These are phyloP conservation scores for Ballota nigra DNA, from an alignment of 257 asterid genomes.

Conservation along the genomic window DNA sequence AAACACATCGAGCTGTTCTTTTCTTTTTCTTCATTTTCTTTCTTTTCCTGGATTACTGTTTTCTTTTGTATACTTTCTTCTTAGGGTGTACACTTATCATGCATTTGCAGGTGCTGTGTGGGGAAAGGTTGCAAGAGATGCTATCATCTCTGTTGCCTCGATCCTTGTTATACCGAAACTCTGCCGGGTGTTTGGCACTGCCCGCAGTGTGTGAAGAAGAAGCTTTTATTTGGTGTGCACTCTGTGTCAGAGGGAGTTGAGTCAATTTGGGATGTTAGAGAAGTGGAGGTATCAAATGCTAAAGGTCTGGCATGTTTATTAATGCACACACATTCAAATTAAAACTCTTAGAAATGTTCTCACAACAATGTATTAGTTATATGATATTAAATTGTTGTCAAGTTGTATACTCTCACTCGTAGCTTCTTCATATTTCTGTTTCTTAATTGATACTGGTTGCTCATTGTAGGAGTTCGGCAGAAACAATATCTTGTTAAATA, in stretches of 20 bases:
- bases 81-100: constrained; percentile 18
- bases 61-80: background rate
- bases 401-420: constrained; percentile 18
- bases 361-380: constrained; percentile 6
- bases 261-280: constrained; percentile 57
- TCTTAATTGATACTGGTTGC: constrained; percentile 25
- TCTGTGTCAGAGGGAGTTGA: constrained; percentile 66
- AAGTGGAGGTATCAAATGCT: constrained; percentile 53
- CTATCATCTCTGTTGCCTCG: constrained; percentile 55
- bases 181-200: constrained; percentile 71
- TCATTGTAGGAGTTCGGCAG: constrained; percentile 52
- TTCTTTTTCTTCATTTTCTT: background rate
- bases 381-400: constrained; percentile 16
- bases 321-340: constrained; percentile 4
- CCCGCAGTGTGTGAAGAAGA: constrained; percentile 59
- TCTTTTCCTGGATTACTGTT: background rate
- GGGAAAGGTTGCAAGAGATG: constrained; percentile 58
- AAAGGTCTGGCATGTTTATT: constrained; percentile 44
- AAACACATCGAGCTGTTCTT: background rate
- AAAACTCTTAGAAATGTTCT: background rate
- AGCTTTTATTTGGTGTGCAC: constrained; percentile 57
- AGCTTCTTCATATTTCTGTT: constrained; percentile 18
- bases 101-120: constrained; percentile 51
- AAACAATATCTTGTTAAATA: constrained; percentile 74
- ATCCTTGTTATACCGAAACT: constrained; percentile 41